Percentiles rank a stretch among this genome's conserved stretches.
These are phyloP conservation scores for Gynochthodes officinalis DNA, from an alignment of 257 asterid genomes.

Conservation along the genomic window DNA sequence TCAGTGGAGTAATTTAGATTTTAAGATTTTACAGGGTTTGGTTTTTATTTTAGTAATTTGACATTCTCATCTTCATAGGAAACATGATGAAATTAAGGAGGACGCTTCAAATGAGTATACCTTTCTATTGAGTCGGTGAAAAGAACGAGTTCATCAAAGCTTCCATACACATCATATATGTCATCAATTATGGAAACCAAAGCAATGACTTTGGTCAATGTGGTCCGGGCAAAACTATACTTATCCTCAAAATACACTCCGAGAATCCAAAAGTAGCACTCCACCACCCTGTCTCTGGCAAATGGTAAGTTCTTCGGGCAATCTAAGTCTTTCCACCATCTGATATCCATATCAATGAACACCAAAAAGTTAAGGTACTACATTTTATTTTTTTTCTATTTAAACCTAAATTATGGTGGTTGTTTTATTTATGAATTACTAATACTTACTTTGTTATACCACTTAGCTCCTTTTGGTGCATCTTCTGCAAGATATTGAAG, in stretches of 20 bases:
- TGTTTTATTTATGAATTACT: too few species aligned
- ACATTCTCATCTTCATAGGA: too few species aligned
- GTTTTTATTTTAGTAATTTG: too few species aligned
- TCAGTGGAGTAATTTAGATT: too few species aligned
- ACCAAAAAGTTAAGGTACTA: too few species aligned
- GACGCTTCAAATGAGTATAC: too few species aligned
- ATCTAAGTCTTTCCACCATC: constrained; percentile 43
- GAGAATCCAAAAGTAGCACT: constrained; percentile 29
- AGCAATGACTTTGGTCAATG: constrained; percentile 20
- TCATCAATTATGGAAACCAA: constrained; percentile 29
- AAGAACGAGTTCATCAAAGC: constrained; percentile 21
- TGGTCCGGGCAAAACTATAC: constrained; percentile 8
- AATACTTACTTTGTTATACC: constrained; percentile 12
- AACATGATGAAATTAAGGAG: too few species aligned
- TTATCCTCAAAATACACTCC: constrained; percentile 30
- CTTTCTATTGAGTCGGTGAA: constrained; percentile 26
- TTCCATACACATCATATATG: constrained; percentile 13
- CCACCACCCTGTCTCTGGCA: constrained; percentile 34
- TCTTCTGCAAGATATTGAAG: constrained; percentile 28
- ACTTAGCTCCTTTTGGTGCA: constrained; percentile 25
- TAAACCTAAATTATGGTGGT: too few species aligned
- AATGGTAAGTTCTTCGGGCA: constrained; percentile 15
- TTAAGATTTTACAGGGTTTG: too few species aligned
- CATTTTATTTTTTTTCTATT: too few species aligned
- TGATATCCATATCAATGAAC: background rate